Percentiles rank a stretch among this genome's conserved stretches.
phyloP scores from a whole-genome alignment of 495 filamentous ascomycete species.

The Endocarpon pusillum region DNA sequence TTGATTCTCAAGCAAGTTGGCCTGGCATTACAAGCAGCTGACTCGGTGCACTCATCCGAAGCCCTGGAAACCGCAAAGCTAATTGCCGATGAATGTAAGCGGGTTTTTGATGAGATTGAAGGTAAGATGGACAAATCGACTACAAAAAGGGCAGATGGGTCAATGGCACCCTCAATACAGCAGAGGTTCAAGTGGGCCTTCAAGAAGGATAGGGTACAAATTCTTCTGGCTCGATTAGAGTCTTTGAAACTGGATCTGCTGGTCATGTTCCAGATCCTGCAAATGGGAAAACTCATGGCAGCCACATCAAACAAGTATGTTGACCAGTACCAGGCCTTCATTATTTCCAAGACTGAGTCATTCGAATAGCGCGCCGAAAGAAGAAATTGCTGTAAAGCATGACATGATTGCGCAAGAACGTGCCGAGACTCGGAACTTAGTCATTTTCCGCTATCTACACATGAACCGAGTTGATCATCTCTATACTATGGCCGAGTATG shows the following conservation, averaged over 20 bases:
- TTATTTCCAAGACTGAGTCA: slow-evolving; percentile 3
- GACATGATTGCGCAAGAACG: slow-evolving; percentile 24
- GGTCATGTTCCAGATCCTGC: slow-evolving; percentile 24
- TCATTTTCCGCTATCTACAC: slow-evolving; percentile 29
- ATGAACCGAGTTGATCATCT: slow-evolving; percentile 23
- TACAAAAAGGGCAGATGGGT: slow-evolving; percentile 16
- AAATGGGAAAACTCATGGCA: slow-evolving; percentile 18
- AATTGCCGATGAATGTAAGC: slow-evolving; percentile 23
- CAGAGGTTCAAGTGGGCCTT: slow-evolving; percentile 28
- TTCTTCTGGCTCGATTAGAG: slow-evolving; percentile 27
- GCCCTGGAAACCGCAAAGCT: slow-evolving; percentile 24
- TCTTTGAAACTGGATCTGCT: slow-evolving; percentile 27
- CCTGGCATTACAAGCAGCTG: slow-evolving; percentile 16
- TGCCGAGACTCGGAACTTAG: slow-evolving; percentile 29
- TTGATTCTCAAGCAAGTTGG: slow-evolving; percentile 25
- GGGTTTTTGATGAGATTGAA: slow-evolving; percentile 27
- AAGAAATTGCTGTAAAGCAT: slow-evolving; percentile 7
- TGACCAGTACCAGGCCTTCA: background rate
- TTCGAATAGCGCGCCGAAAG: slow-evolving; percentile 4
- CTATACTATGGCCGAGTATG: slow-evolving; percentile 23
- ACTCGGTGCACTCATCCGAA: slow-evolving; percentile 13
- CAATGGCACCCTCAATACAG: slow-evolving; percentile 15
- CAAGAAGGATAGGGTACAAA: slow-evolving; percentile 26
- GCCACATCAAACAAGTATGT: slow-evolving; percentile 5
- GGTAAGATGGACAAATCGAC: slow-evolving; percentile 26